Conservation (phyloP, 805 yeast genomes). For the Ascoidea asiatica region DNA sequence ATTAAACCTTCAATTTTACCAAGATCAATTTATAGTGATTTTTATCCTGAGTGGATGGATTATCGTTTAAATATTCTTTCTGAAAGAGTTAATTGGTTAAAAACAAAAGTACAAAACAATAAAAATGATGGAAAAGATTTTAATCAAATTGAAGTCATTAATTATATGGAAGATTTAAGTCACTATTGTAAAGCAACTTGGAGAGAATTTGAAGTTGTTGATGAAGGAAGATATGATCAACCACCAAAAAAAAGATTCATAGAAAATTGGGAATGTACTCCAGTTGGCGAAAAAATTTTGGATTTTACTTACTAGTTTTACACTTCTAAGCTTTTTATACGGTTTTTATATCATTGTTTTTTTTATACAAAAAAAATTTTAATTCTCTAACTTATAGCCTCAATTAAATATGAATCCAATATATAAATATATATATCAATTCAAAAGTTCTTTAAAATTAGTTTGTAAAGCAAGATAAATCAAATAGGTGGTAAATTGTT, state of each 20-base stretch:
- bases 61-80: conserved; percentile 8
- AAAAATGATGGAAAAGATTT: conserved; percentile 3
- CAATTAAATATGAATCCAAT: too few species aligned
- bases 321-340: too few species aligned
- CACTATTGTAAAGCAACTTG: conserved; percentile 10
- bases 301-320: too few species aligned
- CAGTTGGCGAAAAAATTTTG: too few species aligned
- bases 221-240: background rate
- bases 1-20: conserved; percentile 11
- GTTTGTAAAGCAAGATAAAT: too few species aligned
- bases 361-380: too few species aligned
- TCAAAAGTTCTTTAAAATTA: too few species aligned
- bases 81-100: background rate
- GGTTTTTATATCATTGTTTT: too few species aligned
- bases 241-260: background rate
- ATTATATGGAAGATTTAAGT: conserved; percentile 11
- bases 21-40: conserved; percentile 8
- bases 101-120: background rate
- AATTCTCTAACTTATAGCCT: too few species aligned
- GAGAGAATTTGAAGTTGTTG: conserved; percentile 12
- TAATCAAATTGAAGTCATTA: conserved; percentile 11
- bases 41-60: conserved; percentile 13
- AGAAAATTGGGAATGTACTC: background rate
- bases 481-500: conserved; percentile 7
- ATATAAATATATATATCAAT: too few species aligned